Conservation (phyloP, 208 protist species). For the Crithidia thermophila region DNA sequence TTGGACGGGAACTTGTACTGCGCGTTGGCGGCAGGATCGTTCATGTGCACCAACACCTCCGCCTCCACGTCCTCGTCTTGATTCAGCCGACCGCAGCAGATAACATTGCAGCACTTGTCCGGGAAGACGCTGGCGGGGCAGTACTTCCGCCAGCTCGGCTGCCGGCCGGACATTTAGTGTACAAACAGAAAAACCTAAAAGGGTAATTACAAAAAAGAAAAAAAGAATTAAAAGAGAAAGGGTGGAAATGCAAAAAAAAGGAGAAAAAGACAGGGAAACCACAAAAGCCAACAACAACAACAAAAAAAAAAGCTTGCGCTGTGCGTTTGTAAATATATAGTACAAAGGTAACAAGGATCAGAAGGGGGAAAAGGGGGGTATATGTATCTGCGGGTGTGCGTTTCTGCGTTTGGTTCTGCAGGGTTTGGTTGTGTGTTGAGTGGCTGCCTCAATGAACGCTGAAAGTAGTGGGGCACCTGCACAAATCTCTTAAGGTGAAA, state of each 20-base stretch:
- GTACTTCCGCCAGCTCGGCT: constrained; percentile 27
- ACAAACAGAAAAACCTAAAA: constrained; percentile 4
- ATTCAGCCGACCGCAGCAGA: constrained; percentile 41
- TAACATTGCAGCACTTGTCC: constrained; percentile 41
- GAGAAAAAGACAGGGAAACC: neutral
- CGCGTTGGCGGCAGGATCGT: constrained; percentile 66
- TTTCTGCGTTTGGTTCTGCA: neutral
- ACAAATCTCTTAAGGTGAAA: neutral
- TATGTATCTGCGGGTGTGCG: neutral
- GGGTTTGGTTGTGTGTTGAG: neutral
- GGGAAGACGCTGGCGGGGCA: constrained; percentile 35
- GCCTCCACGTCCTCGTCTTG: constrained; percentile 45
- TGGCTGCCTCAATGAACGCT: neutral
- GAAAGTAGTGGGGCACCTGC: neutral
- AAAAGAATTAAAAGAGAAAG: neutral
- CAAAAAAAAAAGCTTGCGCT: neutral
- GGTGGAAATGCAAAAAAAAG: neutral
- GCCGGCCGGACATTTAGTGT: constrained; percentile 22
- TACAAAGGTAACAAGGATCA: neutral
- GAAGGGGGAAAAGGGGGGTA: neutral
- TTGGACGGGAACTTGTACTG: constrained; percentile 82
- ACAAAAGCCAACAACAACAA: neutral
- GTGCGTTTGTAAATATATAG: neutral
- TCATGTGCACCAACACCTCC: constrained; percentile 86
- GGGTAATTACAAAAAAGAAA: constrained; percentile 13